These are phyloP conservation scores for Rosa persica DNA, from an alignment of 306 rosid genomes.

Conservation along the genomic window DNA sequence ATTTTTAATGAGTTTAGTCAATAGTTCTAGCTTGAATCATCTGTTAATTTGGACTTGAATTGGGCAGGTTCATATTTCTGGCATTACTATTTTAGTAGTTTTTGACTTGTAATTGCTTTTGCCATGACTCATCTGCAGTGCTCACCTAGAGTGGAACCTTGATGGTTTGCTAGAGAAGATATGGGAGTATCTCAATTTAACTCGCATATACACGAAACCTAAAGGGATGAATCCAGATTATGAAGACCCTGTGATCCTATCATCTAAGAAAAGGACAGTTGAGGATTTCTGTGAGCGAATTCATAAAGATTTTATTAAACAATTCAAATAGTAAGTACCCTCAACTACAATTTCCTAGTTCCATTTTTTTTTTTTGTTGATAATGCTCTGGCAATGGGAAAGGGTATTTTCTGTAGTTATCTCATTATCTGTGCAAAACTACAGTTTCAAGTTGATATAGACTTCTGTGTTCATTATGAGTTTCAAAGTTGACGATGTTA, in stretches of 20 bases:
- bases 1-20: neutral
- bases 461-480: neutral
- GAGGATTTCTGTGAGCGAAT: conserved; percentile 91
- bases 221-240: conserved; percentile 99
- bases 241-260: conserved; percentile 96
- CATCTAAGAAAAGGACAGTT: conserved; percentile 80
- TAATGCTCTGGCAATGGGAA: neutral
- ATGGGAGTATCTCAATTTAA: conserved; percentile 89
- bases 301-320: conserved; percentile 94
- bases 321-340: conserved; percentile 81
- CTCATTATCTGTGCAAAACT: neutral
- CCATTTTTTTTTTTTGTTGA: neutral
- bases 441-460: neutral
- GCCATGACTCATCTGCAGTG: conserved; percentile 53
- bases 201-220: conserved; percentile 95
- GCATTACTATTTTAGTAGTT: neutral
- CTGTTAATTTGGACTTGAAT: conserved; percentile 3
- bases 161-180: conserved; percentile 93
- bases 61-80: neutral
- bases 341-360: conserved; percentile 15
- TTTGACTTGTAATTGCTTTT: conserved; percentile 14
- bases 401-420: neutral
- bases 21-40: neutral
- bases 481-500: neutral
- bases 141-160: conserved; percentile 98